Evolutionary conservation across 1,284 basidiomycete genomes (phyloP), one percentile per base, ranked within the genome.

Genomic region (Leccinum colubrinum): DNA sequence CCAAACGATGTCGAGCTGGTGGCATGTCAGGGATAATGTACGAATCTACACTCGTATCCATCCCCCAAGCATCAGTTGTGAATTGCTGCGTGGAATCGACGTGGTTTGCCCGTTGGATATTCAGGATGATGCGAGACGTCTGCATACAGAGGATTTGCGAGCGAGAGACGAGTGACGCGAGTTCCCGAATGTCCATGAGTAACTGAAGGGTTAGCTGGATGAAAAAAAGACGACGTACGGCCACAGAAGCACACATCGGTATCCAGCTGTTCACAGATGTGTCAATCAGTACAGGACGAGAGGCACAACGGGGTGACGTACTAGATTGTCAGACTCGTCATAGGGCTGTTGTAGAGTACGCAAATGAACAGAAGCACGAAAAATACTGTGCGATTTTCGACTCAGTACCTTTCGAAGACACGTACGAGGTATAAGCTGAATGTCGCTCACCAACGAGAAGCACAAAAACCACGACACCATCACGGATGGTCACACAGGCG

Each of bases 401-500:
- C 11, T 8, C 20, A 48, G 11, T 12, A 48, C 46, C 17, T 48
- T 20, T 48, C 46, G 20, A 22, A 22, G 14, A 50, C 20, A 8
- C 20, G 20, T 14, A 50, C 20, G 48, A 50, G 22, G 35, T 20
- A 8, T 22, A 9, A 14, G 17, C 6, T 14, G 20, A 14, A 33
- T 3, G 6, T 17, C 0, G 12, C 69, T 69, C 25, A 70, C 69
- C 55, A 43, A 53, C 41, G 15, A 74, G 4, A 8, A 50, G 61
- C 2, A 25, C 11, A 14, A 74, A 71, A 12, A 59, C 69, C 1
- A 68, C 2, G 5, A 64, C 6, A 20, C 70, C 70, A 17, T 71
- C 70, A 2, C 72, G 72, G 20, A 71, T 71, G n/a, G 71, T 72
- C 2, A 68, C 50, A 15, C 59, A 66, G 15, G 59, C 63, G 33